phyloP scores from a whole-genome alignment of 768 basidiomycete genomes.

The Vararia minispora region DNA sequence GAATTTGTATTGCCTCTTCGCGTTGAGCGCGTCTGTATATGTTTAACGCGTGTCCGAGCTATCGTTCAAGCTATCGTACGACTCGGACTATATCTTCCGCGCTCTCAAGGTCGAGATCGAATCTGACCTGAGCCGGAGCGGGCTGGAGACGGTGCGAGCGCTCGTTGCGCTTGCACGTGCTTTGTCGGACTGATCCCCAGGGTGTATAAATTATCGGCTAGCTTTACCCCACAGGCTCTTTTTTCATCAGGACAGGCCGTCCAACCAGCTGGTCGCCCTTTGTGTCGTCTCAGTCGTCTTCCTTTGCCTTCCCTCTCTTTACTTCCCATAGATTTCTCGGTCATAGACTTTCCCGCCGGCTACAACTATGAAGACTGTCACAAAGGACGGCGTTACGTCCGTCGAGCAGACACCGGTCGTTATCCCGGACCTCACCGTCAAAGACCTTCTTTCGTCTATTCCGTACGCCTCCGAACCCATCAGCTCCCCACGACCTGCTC shows the following conservation, averaged over 20 bases:
- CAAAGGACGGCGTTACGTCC: conserved; percentile 9
- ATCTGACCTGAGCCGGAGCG: too few relatives aligned
- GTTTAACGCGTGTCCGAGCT: too few relatives aligned
- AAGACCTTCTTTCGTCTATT: conserved; percentile 75
- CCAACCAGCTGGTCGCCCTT: not conserved
- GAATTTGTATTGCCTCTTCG: too few relatives aligned
- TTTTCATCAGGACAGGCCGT: not conserved
- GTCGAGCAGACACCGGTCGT: conserved; percentile 48
- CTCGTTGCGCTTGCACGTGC: too few relatives aligned
- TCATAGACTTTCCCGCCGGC: not conserved
- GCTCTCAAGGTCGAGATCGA: too few relatives aligned
- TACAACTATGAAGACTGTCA: conserved; percentile 13
- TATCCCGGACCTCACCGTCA: conserved; percentile 81
- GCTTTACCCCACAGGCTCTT: too few relatives aligned
- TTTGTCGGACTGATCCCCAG: too few relatives aligned
- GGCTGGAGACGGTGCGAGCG: too few relatives aligned
- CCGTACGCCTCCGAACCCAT: conserved; percentile 43
- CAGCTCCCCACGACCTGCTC: not conserved
- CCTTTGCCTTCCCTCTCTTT: not conserved
- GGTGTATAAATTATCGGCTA: too few relatives aligned
- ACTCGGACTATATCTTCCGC: too few relatives aligned
- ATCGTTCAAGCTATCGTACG: too few relatives aligned
- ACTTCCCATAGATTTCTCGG: not conserved
- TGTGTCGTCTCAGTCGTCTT: not conserved
- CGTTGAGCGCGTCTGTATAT: too few relatives aligned